A percentile compares a stretch with the other conserved stretches of the same genome.
Conservation (phyloP, 768 basidiomycete species). For the Podaxis sp. region DNA sequence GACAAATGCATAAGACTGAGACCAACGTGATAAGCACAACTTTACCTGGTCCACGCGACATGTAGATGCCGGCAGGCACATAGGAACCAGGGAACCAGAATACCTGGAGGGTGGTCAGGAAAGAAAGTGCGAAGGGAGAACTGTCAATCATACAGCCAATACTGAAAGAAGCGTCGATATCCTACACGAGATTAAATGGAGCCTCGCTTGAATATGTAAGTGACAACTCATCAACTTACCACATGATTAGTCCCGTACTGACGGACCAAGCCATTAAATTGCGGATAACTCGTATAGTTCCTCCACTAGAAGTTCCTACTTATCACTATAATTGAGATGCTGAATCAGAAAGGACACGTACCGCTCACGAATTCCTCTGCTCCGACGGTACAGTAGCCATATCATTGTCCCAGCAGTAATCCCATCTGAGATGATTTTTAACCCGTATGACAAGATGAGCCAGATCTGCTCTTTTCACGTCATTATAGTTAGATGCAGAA, state of each 20-base stretch:
- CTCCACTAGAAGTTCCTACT: background rate
- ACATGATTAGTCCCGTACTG: background rate
- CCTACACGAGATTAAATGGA: background rate
- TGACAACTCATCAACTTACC: background rate
- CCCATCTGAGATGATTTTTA: constrained; percentile 4
- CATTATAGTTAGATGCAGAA: background rate
- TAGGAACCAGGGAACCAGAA: background rate
- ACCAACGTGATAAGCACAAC: background rate
- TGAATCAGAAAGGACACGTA: background rate
- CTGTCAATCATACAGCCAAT: background rate
- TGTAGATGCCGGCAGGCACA: background rate
- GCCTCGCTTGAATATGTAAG: background rate
- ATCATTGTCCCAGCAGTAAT: constrained; percentile 4
- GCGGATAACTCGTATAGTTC: background rate
- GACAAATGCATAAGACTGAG: background rate
- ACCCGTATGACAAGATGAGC: background rate
- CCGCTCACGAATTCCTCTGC: background rate
- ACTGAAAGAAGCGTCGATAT: background rate
- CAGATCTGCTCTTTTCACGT: background rate
- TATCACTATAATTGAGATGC: background rate
- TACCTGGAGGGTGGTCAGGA: background rate
- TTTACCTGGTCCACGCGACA: background rate
- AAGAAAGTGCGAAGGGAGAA: background rate
- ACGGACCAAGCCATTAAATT: background rate
- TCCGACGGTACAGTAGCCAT: constrained; percentile 1